These are phyloP conservation scores for Aspergillus biplanus DNA, from an alignment of 495 filamentous ascomycete genomes.

Conservation along the genomic window DNA sequence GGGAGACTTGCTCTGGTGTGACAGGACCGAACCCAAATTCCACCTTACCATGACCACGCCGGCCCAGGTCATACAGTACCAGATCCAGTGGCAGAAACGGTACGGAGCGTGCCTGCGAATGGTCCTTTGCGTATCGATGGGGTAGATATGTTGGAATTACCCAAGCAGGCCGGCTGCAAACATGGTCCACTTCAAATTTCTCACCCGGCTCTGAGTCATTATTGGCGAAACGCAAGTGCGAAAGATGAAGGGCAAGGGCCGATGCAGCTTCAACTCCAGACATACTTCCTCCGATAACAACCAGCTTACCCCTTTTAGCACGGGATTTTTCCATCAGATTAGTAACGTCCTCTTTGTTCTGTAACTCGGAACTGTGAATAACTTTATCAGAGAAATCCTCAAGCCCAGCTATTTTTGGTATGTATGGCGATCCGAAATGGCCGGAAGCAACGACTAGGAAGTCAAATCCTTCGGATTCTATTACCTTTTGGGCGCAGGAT, in stretches of 20 bases:
- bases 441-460: constrained; percentile 75
- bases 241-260: constrained; percentile 70
- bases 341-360: constrained; percentile 31
- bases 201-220: constrained; percentile 32
- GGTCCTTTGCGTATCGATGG: constrained; percentile 14
- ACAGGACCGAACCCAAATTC: constrained; percentile 62
- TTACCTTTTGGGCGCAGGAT: constrained; percentile 5
- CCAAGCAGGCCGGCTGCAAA: constrained; percentile 73
- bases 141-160: constrained; percentile 68
- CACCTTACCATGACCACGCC: constrained; percentile 60
- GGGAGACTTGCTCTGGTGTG: constrained; percentile 52
- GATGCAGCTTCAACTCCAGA: constrained; percentile 79
- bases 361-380: constrained; percentile 63
- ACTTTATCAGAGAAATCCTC: constrained; percentile 38
- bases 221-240: constrained; percentile 56
- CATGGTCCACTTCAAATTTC: constrained; percentile 63
- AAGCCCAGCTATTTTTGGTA: constrained; percentile 51
- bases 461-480: constrained; percentile 60
- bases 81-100: constrained; percentile 79
- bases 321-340: constrained; percentile 12
- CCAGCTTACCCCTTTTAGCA: constrained; percentile 58
- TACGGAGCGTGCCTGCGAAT: constrained; percentile 33
- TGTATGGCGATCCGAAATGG: constrained; percentile 68
- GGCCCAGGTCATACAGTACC: constrained; percentile 68
- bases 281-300: constrained; percentile 83